phyloP scores from a whole-genome alignment of 73 alveolate genomes.

The Symbiodinium pilosum region DNA sequence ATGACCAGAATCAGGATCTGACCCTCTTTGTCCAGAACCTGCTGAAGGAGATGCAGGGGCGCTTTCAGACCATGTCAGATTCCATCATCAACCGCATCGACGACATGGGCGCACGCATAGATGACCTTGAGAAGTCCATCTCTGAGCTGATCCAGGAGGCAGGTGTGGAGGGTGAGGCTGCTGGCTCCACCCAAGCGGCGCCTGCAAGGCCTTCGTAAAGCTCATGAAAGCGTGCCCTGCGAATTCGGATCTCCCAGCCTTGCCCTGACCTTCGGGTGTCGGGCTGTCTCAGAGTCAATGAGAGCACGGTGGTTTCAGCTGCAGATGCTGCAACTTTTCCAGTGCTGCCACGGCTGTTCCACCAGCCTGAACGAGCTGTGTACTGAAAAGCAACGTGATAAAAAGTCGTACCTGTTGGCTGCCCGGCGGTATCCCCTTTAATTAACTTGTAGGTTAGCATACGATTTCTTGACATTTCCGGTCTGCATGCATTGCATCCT shows the following conservation, averaged over 20 bases:
- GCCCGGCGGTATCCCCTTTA: not conserved
- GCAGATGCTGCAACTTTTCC: not conserved
- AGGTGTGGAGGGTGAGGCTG: constrained; percentile 89
- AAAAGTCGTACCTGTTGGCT: not conserved
- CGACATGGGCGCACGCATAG: constrained; percentile 97
- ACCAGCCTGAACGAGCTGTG: not conserved
- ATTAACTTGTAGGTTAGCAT: too few relatives aligned
- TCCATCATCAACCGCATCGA: constrained; percentile 96
- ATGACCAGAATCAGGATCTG: constrained; percentile 95
- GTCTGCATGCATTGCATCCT: too few relatives aligned
- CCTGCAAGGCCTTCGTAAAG: constrained; percentile 31
- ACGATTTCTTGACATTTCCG: too few relatives aligned
- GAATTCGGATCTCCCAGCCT: not conserved
- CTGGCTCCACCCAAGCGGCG: constrained; percentile 18
- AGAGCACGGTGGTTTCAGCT: not conserved
- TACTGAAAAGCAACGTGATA: not conserved
- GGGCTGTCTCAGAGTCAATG: not conserved
- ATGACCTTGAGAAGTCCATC: constrained; percentile 97
- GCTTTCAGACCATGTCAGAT: constrained; percentile 96
- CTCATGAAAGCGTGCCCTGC: not conserved
- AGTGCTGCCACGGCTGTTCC: not conserved
- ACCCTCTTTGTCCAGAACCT: constrained; percentile 96
- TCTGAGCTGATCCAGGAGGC: constrained; percentile 97
- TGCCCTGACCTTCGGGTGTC: not conserved
- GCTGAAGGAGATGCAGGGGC: constrained; percentile 96